These are phyloP conservation scores for Backusella psychrophila DNA, from an alignment of 192 early-diverging fungal genomes.

Conservation along the genomic window DNA sequence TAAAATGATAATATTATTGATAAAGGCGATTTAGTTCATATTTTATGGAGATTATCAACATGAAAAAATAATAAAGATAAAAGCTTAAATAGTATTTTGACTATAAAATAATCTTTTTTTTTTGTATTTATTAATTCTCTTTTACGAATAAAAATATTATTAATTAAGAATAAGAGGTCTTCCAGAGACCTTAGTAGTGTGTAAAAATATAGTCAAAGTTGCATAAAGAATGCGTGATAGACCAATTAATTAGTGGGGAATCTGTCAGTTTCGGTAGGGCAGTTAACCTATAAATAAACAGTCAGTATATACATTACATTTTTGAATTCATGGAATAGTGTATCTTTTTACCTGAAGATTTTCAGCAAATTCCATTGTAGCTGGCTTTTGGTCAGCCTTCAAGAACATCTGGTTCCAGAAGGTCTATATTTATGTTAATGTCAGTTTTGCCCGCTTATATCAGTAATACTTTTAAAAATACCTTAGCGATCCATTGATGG, in stretches of 20 bases:
- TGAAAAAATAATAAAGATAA: not conserved
- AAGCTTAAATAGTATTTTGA: not conserved
- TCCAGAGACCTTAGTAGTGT: not conserved
- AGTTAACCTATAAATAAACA: not conserved
- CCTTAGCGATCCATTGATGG: constrained; percentile 22
- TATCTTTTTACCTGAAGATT: constrained; percentile 9
- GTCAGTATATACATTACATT: not conserved
- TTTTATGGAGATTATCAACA: not conserved
- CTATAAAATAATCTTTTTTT: not conserved
- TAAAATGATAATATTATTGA: too few relatives aligned
- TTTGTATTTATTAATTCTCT: not conserved
- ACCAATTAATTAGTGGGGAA: not conserved
- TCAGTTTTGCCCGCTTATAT: not conserved
- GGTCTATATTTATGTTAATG: not conserved
- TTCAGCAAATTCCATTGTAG: not conserved
- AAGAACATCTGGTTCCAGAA: constrained; percentile 26
- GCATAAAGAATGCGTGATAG: not conserved
- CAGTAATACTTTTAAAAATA: not conserved
- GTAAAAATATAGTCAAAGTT: not conserved
- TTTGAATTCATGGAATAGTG: not conserved
- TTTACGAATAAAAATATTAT: not conserved
- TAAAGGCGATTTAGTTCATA: too few relatives aligned
- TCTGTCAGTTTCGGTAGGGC: not conserved
- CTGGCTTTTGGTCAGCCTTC: not conserved
- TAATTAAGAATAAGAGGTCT: not conserved